These are phyloP conservation scores for Amanita polypyramis DNA, from an alignment of 768 basidiomycete genomes.

Conservation along the genomic window DNA sequence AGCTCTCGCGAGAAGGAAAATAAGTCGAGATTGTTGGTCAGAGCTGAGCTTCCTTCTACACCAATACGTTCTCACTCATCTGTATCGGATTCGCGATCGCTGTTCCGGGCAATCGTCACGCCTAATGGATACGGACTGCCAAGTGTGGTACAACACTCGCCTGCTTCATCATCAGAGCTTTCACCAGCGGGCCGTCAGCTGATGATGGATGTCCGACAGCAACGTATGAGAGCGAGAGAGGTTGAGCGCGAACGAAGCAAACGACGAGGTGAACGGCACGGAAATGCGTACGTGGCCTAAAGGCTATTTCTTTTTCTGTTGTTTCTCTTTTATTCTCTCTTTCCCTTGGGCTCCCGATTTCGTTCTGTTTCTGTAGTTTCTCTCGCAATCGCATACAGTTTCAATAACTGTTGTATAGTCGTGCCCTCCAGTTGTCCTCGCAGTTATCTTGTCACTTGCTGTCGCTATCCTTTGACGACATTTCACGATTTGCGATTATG, in stretches of 20 bases:
- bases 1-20: conserved; percentile 28
- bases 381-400: conserved; percentile 1
- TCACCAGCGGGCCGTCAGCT: conserved; percentile 59
- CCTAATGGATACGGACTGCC: conserved; percentile 39
- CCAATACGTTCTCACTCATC: conserved; percentile 31
- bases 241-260: conserved; percentile 19
- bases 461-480: conserved; percentile 4
- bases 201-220: conserved; percentile 53
- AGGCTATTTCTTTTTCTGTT: not conserved
- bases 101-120: conserved; percentile 27
- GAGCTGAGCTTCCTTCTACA: conserved; percentile 31
- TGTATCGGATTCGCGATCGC: conserved; percentile 19
- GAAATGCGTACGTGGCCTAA: conserved; percentile 3
- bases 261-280: conserved; percentile 9
- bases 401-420: conserved; percentile 4
- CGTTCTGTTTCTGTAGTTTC: not conserved
- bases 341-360: not conserved
- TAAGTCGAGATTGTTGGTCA: conserved; percentile 22
- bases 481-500: not conserved
- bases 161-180: conserved; percentile 63
- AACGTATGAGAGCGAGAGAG: conserved; percentile 30
- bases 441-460: not conserved
- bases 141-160: conserved; percentile 37
- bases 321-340: not conserved
- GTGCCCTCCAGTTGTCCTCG: not conserved